Conservation (phyloP, 345 rosid genomes). For the Carallia pectinifolia region DNA sequence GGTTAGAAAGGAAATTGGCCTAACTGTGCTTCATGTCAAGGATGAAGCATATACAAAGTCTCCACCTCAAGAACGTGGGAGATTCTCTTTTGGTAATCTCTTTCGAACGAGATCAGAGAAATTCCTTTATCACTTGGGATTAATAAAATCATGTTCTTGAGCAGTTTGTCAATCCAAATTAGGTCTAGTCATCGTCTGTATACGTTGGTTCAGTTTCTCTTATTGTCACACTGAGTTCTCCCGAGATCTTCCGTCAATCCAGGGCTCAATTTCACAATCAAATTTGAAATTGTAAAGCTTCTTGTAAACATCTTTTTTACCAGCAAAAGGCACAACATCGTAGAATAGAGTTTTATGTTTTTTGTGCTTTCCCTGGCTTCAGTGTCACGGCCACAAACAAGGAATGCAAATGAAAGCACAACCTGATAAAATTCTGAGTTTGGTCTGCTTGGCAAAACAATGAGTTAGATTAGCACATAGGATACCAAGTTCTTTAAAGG, state of each 20-base stretch:
- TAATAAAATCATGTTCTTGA: constrained; percentile 57
- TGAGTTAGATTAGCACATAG: too few species aligned
- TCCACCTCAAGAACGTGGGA: constrained; percentile 41
- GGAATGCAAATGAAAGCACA: too few species aligned
- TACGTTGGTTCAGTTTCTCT: constrained; percentile 22
- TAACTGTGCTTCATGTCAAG: constrained; percentile 56
- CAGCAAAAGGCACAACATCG: constrained; percentile 4
- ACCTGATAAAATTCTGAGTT: too few species aligned
- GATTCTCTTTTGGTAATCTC: constrained; percentile 62
- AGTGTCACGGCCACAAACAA: too few species aligned
- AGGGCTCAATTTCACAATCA: constrained; percentile 8
- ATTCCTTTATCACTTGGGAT: constrained; percentile 66
- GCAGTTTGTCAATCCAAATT: constrained; percentile 16
- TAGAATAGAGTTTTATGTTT: background rate
- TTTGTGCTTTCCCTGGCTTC: too few species aligned
- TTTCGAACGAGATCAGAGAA: constrained; percentile 73
- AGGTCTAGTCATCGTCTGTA: constrained; percentile 13
- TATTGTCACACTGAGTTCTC: background rate
- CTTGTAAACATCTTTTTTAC: constrained; percentile 22
- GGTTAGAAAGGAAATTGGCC: constrained; percentile 73
- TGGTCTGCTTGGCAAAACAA: too few species aligned
- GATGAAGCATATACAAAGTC: constrained; percentile 45
- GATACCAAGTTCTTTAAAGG: too few species aligned
- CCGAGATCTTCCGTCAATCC: constrained; percentile 8
- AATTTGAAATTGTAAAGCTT: constrained; percentile 26